A percentile compares a stretch with the other conserved stretches of the same genome.
phyloP scores from a whole-genome alignment of 345 rosid species.

The Ceriops zippeliana region DNA sequence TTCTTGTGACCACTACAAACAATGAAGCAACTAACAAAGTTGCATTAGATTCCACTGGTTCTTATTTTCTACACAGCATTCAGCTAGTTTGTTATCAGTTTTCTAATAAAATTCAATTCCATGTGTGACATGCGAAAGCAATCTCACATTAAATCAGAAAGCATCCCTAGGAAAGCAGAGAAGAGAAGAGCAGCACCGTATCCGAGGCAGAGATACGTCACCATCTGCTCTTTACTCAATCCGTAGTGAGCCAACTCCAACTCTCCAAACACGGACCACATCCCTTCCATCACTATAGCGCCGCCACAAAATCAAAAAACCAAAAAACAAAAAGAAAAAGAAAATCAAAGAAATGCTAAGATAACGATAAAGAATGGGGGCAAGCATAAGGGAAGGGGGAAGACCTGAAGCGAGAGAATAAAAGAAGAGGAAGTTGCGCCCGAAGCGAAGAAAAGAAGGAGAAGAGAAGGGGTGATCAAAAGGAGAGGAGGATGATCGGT shows the following conservation, averaged over 20 bases:
- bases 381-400: not conserved
- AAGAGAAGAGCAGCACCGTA: constrained; percentile 51
- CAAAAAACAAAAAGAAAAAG: no score
- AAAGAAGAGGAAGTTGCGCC: constrained; percentile 58
- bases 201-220: constrained; percentile 52
- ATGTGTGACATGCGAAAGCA: not conserved
- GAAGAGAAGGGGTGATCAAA: constrained; percentile 47
- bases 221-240: constrained; percentile 45
- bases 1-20: constrained; percentile 72
- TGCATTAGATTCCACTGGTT: not conserved
- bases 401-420: constrained; percentile 79
- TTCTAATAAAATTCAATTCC: not conserved
- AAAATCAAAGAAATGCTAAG: constrained; percentile 1
- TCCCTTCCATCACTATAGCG: constrained; percentile 59
- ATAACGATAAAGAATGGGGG: not conserved
- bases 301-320: no score
- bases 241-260: constrained; percentile 50
- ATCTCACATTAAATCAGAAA: constrained; percentile 73
- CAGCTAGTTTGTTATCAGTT: not conserved
- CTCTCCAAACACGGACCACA: constrained; percentile 82
- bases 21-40: not conserved
- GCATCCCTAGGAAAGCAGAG: constrained; percentile 57
- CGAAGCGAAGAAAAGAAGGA: constrained; percentile 52
- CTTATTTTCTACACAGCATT: not conserved
- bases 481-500: constrained; percentile 15